These are phyloP conservation scores for Chlamydomonas reinhardtii DNA, from an alignment of 163 green algal species.

Conservation along the genomic window DNA sequence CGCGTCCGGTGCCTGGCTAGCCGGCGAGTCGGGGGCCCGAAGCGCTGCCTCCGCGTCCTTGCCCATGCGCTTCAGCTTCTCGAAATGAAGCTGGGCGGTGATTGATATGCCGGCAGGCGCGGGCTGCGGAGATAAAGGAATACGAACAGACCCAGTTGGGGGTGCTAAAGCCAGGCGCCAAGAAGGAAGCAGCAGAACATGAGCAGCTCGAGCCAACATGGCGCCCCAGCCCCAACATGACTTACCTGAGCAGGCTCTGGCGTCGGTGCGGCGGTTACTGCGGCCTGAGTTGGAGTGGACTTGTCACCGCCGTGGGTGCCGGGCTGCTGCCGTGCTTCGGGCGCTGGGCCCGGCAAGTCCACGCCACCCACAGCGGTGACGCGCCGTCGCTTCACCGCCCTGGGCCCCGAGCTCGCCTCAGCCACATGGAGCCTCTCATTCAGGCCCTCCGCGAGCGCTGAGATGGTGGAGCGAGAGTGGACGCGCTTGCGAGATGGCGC, in stretches of 20 bases:
- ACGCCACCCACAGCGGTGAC: background rate
- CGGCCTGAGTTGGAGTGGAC: too few species aligned
- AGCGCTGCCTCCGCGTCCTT: background rate
- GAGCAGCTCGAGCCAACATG: too few species aligned
- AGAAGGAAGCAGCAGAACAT: too few species aligned
- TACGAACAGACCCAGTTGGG: too few species aligned
- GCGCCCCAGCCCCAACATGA: too few species aligned
- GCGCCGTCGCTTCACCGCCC: background rate
- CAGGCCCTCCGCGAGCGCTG: background rate
- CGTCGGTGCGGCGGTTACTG: too few species aligned
- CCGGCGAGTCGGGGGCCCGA: background rate
- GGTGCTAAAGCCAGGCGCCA: too few species aligned
- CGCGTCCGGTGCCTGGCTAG: too few species aligned
- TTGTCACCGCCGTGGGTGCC: background rate
- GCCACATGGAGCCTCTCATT: constrained; percentile 4
- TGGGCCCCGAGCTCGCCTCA: background rate
- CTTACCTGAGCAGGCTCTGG: too few species aligned
- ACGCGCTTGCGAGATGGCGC: background rate
- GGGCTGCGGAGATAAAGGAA: too few species aligned
- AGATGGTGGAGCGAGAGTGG: background rate
- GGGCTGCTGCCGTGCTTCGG: too few species aligned
- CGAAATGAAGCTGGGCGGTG: constrained; percentile 9
- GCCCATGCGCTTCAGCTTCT: constrained; percentile 20
- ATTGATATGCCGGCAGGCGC: too few species aligned
- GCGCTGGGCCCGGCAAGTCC: background rate